Conservation (phyloP, 192 early-diverging fungal species). For the Coemansia sp. region DNA sequence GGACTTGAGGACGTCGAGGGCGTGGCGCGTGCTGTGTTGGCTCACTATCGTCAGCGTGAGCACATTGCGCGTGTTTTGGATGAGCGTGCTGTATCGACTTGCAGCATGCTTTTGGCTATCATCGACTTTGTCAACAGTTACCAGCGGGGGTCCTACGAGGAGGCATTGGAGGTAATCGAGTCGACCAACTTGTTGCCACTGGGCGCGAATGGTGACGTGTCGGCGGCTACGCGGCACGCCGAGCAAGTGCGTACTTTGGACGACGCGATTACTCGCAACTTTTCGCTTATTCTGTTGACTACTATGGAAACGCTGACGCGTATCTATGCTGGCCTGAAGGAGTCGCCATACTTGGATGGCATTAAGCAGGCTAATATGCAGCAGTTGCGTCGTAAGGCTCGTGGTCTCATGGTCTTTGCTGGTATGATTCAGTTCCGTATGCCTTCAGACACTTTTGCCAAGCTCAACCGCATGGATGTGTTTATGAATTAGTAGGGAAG, state of each 20-base stretch:
- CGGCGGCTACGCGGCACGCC: slow-evolving; percentile 61
- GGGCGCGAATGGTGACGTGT: slow-evolving; percentile 56
- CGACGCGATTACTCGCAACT: slow-evolving; percentile 69
- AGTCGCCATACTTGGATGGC: slow-evolving; percentile 54
- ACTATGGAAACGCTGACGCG: slow-evolving; percentile 70
- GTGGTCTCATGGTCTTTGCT: slow-evolving; percentile 77
- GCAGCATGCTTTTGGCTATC: slow-evolving; percentile 60
- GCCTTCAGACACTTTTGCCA: slow-evolving; percentile 76
- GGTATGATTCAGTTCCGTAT: slow-evolving; percentile 87
- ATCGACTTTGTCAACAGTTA: slow-evolving; percentile 64
- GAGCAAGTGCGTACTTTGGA: slow-evolving; percentile 69
- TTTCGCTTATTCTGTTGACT: slow-evolving; percentile 75
- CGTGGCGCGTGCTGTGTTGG: slow-evolving; percentile 53
- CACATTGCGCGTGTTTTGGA: slow-evolving; percentile 54
- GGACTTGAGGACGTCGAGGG: slow-evolving; percentile 50
- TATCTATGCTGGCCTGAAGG: slow-evolving; percentile 62
- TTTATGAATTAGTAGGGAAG: slow-evolving; percentile 59
- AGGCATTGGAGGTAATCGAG: slow-evolving; percentile 66
- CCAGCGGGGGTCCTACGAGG: slow-evolving; percentile 59
- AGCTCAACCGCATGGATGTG: slow-evolving; percentile 74
- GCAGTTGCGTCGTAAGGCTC: slow-evolving; percentile 64
- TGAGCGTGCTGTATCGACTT: slow-evolving; percentile 56
- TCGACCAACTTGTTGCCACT: slow-evolving; percentile 67
- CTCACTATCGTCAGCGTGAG: slow-evolving; percentile 54
- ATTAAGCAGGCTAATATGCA: slow-evolving; percentile 56